Conservation (phyloP, 1,139 yeast species). For the Debaryomyces nepalensis region DNA sequence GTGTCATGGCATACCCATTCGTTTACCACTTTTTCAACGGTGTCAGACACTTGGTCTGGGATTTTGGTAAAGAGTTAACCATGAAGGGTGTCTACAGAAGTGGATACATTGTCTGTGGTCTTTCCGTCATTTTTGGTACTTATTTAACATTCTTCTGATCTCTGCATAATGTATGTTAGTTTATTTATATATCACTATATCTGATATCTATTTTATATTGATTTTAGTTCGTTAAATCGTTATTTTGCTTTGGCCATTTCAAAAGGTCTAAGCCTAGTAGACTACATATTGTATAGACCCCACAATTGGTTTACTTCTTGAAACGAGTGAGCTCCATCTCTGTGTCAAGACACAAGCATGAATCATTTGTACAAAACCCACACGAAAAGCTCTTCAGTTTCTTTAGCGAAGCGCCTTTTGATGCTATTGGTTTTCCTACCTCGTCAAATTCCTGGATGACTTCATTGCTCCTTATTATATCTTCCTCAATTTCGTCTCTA, state of each 20-base stretch:
- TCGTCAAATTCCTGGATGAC: conserved; percentile 7
- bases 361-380: conserved; percentile 49
- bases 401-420: neutral
- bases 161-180: conserved; percentile 5
- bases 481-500: conserved; percentile 13
- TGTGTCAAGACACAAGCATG: conserved; percentile 48
- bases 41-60: conserved; percentile 93
- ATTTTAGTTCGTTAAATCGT: conserved; percentile 11
- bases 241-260: no score
- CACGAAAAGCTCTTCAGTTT: conserved; percentile 26
- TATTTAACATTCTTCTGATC: conserved; percentile 50
- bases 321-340: conserved; percentile 21
- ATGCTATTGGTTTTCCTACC: neutral
- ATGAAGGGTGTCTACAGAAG: conserved; percentile 89
- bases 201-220: conserved; percentile 6
- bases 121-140: conserved; percentile 68
- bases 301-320: conserved; percentile 8
- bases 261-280: no score
- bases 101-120: conserved; percentile 81
- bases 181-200: conserved; percentile 9
- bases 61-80: conserved; percentile 76
- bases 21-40: conserved; percentile 88
- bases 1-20: conserved; percentile 77
- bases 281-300: no score
- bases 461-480: conserved; percentile 12